A percentile compares a stretch with the other conserved stretches of the same genome.
phyloP scores from a whole-genome alignment of 164 flowering plant species.

The Nelumbo lutea region DNA sequence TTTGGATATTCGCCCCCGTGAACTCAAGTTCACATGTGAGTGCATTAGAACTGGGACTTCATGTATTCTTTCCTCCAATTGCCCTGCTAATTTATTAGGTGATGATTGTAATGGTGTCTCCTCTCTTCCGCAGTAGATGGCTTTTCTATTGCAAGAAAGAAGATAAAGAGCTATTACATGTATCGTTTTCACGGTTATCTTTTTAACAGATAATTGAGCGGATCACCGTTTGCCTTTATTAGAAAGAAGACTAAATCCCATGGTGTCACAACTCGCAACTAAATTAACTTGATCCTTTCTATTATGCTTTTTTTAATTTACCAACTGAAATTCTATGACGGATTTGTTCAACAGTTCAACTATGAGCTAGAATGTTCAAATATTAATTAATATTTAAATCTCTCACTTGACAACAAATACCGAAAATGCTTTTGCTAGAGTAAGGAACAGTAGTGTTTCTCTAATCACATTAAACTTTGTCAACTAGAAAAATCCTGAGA shows the following conservation, averaged over 20 bases:
- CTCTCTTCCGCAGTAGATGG: neutral
- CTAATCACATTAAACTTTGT: no score
- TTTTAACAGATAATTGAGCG: neutral
- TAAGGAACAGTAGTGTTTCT: no score
- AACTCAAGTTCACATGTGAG: conserved; percentile 63
- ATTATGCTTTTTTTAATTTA: no score
- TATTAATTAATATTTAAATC: no score
- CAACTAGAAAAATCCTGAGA: no score
- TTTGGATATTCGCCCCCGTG: conserved; percentile 55
- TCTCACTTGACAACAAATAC: no score
- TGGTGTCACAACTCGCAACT: neutral
- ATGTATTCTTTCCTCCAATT: neutral
- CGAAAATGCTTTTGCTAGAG: no score
- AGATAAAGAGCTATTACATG: neutral
- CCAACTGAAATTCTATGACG: no score
- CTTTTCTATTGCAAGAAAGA: neutral
- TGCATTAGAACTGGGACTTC: conserved; percentile 4
- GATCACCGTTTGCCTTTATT: neutral
- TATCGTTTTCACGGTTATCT: neutral
- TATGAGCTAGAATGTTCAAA: no score
- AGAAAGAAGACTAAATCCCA: neutral
- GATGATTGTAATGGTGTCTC: no score
- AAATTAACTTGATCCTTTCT: no score
- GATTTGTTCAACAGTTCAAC: no score
- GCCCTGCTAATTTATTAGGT: neutral